phyloP scores from a whole-genome alignment of 208 protist species.

The Acanthamoeba castellanii region DNA sequence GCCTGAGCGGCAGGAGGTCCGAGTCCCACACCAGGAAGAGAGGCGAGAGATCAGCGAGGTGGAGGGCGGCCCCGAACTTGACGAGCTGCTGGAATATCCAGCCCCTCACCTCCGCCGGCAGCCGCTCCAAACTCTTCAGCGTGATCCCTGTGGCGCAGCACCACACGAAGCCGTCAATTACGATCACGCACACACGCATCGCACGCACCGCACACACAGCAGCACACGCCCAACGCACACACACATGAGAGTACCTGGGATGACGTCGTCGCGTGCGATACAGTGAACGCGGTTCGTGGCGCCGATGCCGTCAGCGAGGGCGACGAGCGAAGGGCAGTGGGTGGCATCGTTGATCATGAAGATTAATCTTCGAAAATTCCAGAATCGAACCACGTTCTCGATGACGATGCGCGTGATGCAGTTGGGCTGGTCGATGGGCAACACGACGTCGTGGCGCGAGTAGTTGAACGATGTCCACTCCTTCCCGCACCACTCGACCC shows the following conservation, averaged over 20 bases:
- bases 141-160: background rate
- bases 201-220: background rate
- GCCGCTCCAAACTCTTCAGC: background rate
- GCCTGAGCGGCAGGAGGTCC: slow-evolving; percentile 14
- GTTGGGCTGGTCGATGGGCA: slow-evolving; percentile 53
- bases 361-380: slow-evolving; percentile 22
- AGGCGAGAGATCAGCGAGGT: background rate
- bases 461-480: slow-evolving; percentile 20
- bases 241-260: background rate
- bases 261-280: background rate
- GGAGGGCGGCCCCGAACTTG: slow-evolving; percentile 15
- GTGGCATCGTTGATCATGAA: slow-evolving; percentile 40
- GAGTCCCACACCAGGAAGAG: slow-evolving; percentile 62
- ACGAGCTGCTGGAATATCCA: slow-evolving; percentile 65
- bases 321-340: background rate
- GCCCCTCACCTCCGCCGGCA: background rate
- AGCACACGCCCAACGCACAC: background rate
- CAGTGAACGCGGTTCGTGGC: background rate
- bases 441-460: slow-evolving; percentile 41
- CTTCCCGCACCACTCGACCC: background rate
- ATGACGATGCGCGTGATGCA: slow-evolving; percentile 59
- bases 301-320: background rate
- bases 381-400: slow-evolving; percentile 15
- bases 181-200: background rate
- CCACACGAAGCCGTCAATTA: background rate